Evolutionary conservation across 495 filamentous ascomycete species (phyloP), one percentile per base, ranked within the genome.

Genomic region (Penicillium maclennaniae): DNA sequence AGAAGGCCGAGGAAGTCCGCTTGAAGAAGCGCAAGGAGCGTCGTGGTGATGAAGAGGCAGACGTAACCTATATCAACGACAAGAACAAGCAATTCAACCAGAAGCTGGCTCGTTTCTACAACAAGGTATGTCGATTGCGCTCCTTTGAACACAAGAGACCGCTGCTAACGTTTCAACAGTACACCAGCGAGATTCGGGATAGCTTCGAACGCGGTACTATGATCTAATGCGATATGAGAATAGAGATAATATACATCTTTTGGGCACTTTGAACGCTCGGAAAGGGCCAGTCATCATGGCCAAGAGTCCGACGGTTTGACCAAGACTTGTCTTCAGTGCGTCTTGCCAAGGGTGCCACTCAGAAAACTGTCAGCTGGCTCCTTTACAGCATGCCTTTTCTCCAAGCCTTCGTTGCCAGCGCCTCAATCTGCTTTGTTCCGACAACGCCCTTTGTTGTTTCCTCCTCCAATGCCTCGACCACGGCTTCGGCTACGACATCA

Each of bases 81-180:
- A 97, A 97, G 87, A 95, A 95, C 78, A 95, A 95, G 78, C 89
- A 96, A 76, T 97, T 98, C 76, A 98, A 98, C 81, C 87, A 93
- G 75, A 97, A 97, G 74, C 71, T 98, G 71, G 77, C 84, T 45
- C 80, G 95, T 60, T 97, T 96, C 69, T 98, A 98, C 71, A 92
- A 97, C 75, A 96, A 96, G 81, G 83, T 86, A 75, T 48, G 77
- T 69, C 8, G n/a, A 25, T 8, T 7, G 15, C 21, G 26, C 28
- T 2, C 17, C 14, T 38, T 2, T 21, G 16, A 1, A 14, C 39
- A 26, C 19, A 12, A 14, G n/a, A 4, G 1, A 12, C 15, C 14
- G 34, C 7, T 49, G 4, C 75, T 82, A 50, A 81, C 55, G 1
- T n/a, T 54, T 36, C 44, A 61, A 0, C 54, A 87, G 82, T 98